phyloP scores from a whole-genome alignment of 2,329 filamentous ascomycete species.

The Acephala macrosclerotiorum region DNA sequence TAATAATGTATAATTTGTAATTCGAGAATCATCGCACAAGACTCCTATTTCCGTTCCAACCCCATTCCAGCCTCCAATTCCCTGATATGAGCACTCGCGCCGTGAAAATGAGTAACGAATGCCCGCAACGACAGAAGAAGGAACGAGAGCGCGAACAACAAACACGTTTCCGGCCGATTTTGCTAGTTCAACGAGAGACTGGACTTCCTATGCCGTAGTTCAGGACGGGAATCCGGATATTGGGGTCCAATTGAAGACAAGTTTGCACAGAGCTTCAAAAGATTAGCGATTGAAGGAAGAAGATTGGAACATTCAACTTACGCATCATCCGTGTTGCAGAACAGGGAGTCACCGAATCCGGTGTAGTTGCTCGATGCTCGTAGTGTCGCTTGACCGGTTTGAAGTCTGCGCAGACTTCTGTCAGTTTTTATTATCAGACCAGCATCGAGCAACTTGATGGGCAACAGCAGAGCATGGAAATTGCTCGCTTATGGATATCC shows the following conservation, averaged over 20 bases:
- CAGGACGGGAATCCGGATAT: conserved; percentile 9
- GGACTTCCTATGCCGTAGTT: conserved; percentile 6
- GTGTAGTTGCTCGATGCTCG: conserved; percentile 16
- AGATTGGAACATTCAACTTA: not conserved
- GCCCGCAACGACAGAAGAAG: not conserved
- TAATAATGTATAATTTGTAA: not conserved
- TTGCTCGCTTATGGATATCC: conserved; percentile 8
- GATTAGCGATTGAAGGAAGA: not conserved
- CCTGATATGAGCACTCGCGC: not conserved
- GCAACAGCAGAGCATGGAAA: conserved; percentile 6
- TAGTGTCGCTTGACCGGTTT: not conserved
- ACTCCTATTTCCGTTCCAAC: not conserved
- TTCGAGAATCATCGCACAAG: not conserved
- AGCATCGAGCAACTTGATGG: not conserved
- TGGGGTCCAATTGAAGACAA: conserved; percentile 14
- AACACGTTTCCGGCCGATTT: not conserved
- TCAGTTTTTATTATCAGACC: not conserved
- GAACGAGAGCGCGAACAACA: not conserved
- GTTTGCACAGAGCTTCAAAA: not conserved
- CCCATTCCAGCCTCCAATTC: not conserved
- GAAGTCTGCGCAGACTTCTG: not conserved
- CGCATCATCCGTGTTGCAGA: conserved; percentile 18
- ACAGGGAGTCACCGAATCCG: not conserved
- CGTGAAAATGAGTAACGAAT: not conserved
- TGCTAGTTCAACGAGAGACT: not conserved